These are phyloP conservation scores for Rhexocercosporidium sp. DNA, from an alignment of 2,329 filamentous ascomycete species.

Conservation along the genomic window DNA sequence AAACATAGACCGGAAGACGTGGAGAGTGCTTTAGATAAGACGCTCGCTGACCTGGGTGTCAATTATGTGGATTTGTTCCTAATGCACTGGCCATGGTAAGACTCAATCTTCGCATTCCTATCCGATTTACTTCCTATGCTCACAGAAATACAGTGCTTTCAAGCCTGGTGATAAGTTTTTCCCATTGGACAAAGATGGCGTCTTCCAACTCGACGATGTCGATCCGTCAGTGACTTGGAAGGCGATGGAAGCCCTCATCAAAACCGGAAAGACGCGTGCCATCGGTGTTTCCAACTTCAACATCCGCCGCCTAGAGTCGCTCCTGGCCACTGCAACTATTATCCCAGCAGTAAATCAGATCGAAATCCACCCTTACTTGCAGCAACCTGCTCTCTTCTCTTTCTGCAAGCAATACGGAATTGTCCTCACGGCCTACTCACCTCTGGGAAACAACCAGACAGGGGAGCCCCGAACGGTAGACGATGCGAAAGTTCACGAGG, in stretches of 20 bases:
- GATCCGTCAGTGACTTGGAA: slow-evolving; percentile 36
- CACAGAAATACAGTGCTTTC: slow-evolving; percentile 19
- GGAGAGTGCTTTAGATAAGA: slow-evolving; percentile 71
- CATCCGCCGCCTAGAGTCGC: slow-evolving; percentile 54
- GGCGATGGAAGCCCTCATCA: slow-evolving; percentile 41
- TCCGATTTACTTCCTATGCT: too few species aligned
- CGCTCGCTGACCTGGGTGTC: slow-evolving; percentile 71
- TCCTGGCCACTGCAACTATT: slow-evolving; percentile 49
- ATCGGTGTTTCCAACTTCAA: slow-evolving; percentile 43
- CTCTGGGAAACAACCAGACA: slow-evolving; percentile 64
- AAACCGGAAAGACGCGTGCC: slow-evolving; percentile 33
- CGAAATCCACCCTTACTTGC: slow-evolving; percentile 38
- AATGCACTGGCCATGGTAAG: slow-evolving; percentile 57
- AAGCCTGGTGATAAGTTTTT: slow-evolving; percentile 20
- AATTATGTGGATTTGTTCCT: slow-evolving; percentile 79
- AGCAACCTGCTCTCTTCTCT: slow-evolving; percentile 33
- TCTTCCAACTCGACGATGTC: slow-evolving; percentile 21
- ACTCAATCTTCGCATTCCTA: too few species aligned
- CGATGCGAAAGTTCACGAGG: slow-evolving; percentile 65
- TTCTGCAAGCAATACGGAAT: slow-evolving; percentile 40
- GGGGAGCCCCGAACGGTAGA: slow-evolving; percentile 54
- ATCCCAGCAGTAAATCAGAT: slow-evolving; percentile 50
- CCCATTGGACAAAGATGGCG: slow-evolving; percentile 21
- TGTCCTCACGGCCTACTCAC: slow-evolving; percentile 70
- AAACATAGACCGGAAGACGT: slow-evolving; percentile 43